These are phyloP conservation scores for Cladosporium halotolerans DNA, from an alignment of 2,329 filamentous ascomycete species.

Conservation along the genomic window DNA sequence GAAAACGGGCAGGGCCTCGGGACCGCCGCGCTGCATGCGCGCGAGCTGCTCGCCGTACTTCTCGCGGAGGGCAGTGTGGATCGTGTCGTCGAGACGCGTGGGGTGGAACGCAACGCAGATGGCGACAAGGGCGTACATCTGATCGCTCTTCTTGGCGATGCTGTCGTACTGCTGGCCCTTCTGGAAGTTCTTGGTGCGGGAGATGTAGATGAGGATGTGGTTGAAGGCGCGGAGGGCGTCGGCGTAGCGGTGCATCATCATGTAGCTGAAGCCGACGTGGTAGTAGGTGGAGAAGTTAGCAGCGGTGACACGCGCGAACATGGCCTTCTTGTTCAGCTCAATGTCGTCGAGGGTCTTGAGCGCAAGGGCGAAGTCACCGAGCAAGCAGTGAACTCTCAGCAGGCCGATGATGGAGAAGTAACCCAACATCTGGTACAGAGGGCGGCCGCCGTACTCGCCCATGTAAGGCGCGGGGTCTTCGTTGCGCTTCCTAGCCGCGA, in stretches of 20 bases:
- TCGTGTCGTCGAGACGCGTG: conserved; percentile 94
- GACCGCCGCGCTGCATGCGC: conserved; percentile 91
- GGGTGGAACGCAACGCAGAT: conserved; percentile 99
- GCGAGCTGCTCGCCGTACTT: conserved; percentile 99
- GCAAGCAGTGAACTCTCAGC: conserved; percentile 87
- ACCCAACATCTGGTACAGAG: conserved; percentile 94
- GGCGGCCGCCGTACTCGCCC: conserved; percentile 90
- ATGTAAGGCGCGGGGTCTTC: conserved; percentile 84
- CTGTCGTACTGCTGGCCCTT: conserved; percentile 98
- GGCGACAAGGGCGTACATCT: conserved; percentile 98
- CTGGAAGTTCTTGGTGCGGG: conserved; percentile 99
- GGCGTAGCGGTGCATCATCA: conserved; percentile 99
- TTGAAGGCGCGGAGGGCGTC: conserved; percentile 99
- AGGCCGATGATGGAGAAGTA: conserved; percentile 99
- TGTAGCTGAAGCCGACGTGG: conserved; percentile 99
- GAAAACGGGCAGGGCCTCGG: conserved; percentile 90
- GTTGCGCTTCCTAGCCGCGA: conserved; percentile 87
- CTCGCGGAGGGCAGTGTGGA: conserved; percentile 94
- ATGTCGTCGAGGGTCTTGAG: conserved; percentile 99
- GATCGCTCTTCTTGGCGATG: conserved; percentile 99
- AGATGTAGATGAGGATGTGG: conserved; percentile 98
- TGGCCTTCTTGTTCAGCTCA: conserved; percentile 99
- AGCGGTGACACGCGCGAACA: conserved; percentile 99
- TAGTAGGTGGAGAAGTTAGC: conserved; percentile 99
- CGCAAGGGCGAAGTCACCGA: conserved; percentile 95